A percentile compares a stretch with the other conserved stretches of the same genome.
Conservation (phyloP, 1,284 basidiomycete genomes). For the Trichosporon faecale region DNA sequence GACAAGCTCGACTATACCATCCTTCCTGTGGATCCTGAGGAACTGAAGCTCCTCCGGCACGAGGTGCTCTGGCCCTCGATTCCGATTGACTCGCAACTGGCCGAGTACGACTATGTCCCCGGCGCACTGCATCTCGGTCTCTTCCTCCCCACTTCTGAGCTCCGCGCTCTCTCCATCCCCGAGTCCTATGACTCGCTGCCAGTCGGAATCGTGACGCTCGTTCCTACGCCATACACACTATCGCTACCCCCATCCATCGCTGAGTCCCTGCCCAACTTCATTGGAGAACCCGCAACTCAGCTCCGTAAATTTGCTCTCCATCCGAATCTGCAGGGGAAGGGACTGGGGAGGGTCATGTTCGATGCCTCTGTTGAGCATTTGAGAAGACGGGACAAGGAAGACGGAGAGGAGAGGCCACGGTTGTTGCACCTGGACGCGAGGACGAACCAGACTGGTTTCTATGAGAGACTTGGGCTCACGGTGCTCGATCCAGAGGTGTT, state of each 20-base stretch:
- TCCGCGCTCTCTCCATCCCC: neutral
- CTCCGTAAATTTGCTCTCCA: constrained; percentile 38
- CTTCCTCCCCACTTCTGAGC: constrained; percentile 15
- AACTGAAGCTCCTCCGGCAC: constrained; percentile 23
- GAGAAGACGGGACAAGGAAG: neutral
- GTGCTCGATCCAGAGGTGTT: constrained; percentile 29
- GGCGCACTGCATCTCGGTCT: constrained; percentile 31
- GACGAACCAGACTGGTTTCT: constrained; percentile 29
- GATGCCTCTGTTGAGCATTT: constrained; percentile 7
- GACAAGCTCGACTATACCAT: neutral
- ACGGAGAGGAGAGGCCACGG: too few species aligned
- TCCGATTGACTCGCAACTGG: constrained; percentile 22
- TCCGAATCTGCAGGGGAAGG: constrained; percentile 26
- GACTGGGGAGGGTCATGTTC: constrained; percentile 29
- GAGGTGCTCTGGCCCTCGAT: constrained; percentile 34
- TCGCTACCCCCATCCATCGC: neutral
- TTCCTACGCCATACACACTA: neutral
- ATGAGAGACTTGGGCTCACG: constrained; percentile 26
- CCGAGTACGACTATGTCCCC: constrained; percentile 23
- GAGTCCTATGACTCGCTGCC: neutral
- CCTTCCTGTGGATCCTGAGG: neutral
- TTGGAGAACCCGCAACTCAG: constrained; percentile 21
- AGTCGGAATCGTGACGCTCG: neutral
- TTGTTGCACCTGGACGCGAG: constrained; percentile 33
- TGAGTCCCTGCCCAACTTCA: neutral